Base-by-base conservation (phyloP, 345 rosid genomes). In the Brassica incana region DNA sequence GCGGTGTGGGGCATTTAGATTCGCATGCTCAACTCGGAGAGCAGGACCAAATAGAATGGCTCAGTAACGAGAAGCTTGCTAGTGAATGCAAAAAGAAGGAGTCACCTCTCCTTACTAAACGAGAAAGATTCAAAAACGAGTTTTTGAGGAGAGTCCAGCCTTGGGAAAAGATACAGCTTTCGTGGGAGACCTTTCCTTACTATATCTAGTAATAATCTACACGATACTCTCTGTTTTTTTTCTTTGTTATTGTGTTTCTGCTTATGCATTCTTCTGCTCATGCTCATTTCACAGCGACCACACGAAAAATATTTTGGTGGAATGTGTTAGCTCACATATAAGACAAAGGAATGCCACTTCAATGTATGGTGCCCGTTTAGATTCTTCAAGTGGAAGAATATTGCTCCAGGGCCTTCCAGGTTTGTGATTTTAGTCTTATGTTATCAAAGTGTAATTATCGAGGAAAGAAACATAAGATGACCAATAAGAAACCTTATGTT, bases 11-110 rank as follows among this genome's bases (percentile, higher is more conserved):
- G 76, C 81, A 79, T 52, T 71, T 65, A 14, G 90, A 93, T 89
- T 76, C 85, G 2, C 98, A 93, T 69, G 89, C 94, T 76, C 86
- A 69, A 75, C 88, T 96, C n/a, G 98, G 91, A 1, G 98, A 90
- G 54, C 92, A 87, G n/a, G 99, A 96, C 76, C 97, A 93, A 76
- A 89, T 85, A 85, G 98, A 96, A 72, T 96, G 99, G 99, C 92
- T 96, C 9, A 79, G 73, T 23, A 96, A 81, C 71, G 97, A 93
- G 85, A 93, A 85, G 85, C 86, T 90, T 45, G 77, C 95, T 0
- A 83, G 89, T 59, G 97, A 93, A 79, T 85, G 82, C 76, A 90
- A 88, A 84, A 92, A 87, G 88, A 89, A 83, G 79, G 95, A 95
- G 82, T 88, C 93, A 4, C 95, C 97, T 7, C 89, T 90, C 45